These are phyloP conservation scores for Cicer judaicum DNA, from an alignment of 306 rosid genomes.

Conservation along the genomic window DNA sequence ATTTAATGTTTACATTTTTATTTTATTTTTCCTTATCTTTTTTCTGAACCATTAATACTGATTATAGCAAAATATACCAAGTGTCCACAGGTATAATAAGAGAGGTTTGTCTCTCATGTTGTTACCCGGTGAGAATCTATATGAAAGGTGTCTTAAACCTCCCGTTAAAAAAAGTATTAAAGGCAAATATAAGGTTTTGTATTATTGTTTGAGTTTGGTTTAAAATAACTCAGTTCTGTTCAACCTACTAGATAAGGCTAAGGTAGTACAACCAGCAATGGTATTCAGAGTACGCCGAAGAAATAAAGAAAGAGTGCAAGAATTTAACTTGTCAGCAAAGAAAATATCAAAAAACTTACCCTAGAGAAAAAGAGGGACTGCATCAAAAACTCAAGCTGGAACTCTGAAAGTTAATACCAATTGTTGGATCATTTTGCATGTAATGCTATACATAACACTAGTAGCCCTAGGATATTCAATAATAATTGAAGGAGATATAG, in stretches of 20 bases:
- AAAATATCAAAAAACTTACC: slow-evolving; percentile 55
- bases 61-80: slow-evolving; percentile 13
- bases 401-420: slow-evolving; percentile 68
- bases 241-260: slow-evolving; percentile 35
- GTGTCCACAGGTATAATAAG: slow-evolving; percentile 2
- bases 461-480: slow-evolving; percentile 22
- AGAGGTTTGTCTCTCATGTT: slow-evolving; percentile 34
- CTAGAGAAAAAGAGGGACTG: slow-evolving; percentile 91
- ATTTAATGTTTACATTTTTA: slow-evolving; percentile 13
- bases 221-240: slow-evolving; percentile 6
- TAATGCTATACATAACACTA: slow-evolving; percentile 20
- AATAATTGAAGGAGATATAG: slow-evolving; percentile 33
- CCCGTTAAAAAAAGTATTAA: background rate
- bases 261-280: slow-evolving; percentile 18
- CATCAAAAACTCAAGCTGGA: slow-evolving; percentile 90
- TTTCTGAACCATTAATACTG: slow-evolving; percentile 27
- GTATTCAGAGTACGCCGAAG: slow-evolving; percentile 27
- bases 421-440: slow-evolving; percentile 40
- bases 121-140: slow-evolving; percentile 6
- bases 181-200: slow-evolving; percentile 5
- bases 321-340: slow-evolving; percentile 17
- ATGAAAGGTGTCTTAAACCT: slow-evolving; percentile 1
- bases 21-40: background rate
- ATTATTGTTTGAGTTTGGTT: slow-evolving; percentile 18
- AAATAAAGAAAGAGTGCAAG: slow-evolving; percentile 11